Evolutionary conservation across 805 yeast genomes (phyloP).

Genomic region (Wickerhamiella spandovensis): DNA sequence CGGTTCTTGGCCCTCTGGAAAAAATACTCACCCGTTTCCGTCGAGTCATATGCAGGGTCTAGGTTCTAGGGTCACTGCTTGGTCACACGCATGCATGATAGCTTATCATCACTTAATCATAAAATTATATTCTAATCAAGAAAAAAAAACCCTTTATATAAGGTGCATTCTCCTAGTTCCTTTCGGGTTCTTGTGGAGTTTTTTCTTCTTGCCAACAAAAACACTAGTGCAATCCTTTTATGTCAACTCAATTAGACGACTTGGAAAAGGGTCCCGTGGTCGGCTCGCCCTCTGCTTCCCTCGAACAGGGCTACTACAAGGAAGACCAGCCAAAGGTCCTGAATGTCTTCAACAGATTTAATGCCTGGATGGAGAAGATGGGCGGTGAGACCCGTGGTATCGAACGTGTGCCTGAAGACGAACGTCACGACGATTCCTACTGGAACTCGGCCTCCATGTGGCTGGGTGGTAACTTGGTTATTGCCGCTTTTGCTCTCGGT

Average conservation of each 20-base stretch:
- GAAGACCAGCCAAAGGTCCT: neutral
- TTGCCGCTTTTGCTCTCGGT: constrained; percentile 73
- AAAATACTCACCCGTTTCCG: neutral
- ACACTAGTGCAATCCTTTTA: neutral
- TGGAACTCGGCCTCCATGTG: constrained; percentile 75
- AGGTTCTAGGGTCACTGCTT: neutral
- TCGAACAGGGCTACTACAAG: neutral
- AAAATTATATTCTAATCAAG: neutral
- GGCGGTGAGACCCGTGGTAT: constrained; percentile 57
- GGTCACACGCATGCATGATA: neutral
- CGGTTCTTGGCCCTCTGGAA: neutral
- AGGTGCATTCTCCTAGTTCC: neutral
- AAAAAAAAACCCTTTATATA: neutral
- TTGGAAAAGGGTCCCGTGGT: neutral
- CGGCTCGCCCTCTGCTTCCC: neutral
- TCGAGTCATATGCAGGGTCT: neutral
- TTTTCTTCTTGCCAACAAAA: neutral
- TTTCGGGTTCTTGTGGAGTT: neutral
- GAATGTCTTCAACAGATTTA: constrained; percentile 2
- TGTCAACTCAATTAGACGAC: neutral
- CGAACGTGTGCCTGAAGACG: constrained; percentile 67
- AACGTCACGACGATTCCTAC: constrained; percentile 53
- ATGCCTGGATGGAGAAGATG: constrained; percentile 12
- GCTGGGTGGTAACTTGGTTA: constrained; percentile 80
- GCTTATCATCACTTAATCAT: neutral